These are phyloP conservation scores for Talaromyces atroroseus DNA, from an alignment of 2,329 filamentous ascomycete species.

Conservation along the genomic window DNA sequence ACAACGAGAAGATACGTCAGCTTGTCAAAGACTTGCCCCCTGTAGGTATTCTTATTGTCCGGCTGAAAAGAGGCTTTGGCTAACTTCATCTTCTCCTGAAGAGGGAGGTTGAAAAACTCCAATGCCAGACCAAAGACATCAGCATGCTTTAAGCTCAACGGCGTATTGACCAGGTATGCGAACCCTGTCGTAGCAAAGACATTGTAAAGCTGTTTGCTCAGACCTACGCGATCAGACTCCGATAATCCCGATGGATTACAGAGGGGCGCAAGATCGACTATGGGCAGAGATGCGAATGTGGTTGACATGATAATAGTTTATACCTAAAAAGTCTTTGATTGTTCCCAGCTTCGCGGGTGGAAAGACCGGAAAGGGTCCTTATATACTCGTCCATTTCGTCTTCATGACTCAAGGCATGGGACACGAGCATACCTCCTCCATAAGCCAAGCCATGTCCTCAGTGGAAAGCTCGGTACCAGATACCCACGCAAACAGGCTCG, in stretches of 20 bases:
- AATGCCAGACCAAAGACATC: conserved; percentile 39
- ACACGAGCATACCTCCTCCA: neutral
- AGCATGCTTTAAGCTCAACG: conserved; percentile 38
- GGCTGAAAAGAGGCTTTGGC: conserved; percentile 40
- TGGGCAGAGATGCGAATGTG: conserved; percentile 38
- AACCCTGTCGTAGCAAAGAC: conserved; percentile 45
- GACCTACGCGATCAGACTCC: conserved; percentile 21
- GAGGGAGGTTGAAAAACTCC: conserved; percentile 35
- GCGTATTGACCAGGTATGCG: conserved; percentile 42
- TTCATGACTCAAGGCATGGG: neutral
- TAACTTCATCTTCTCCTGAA: conserved; percentile 35
- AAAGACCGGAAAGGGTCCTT: too few species aligned
- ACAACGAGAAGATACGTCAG: neutral
- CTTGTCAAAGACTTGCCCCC: conserved; percentile 26
- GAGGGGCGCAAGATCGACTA: conserved; percentile 38
- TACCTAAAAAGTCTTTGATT: neutral
- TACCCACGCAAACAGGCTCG: neutral
- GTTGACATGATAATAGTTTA: conserved; percentile 31
- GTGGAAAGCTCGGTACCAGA: neutral
- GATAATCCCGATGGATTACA: conserved; percentile 20
- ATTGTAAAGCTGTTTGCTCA: conserved; percentile 37
- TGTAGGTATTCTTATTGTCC: conserved; percentile 41
- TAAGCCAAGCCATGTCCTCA: neutral
- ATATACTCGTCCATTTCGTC: neutral
- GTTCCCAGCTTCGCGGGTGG: too few species aligned